A percentile compares a stretch with the other conserved stretches of the same genome.
These are phyloP conservation scores for Candida multigemmis DNA, from an alignment of 805 yeast genomes.

Conservation along the genomic window DNA sequence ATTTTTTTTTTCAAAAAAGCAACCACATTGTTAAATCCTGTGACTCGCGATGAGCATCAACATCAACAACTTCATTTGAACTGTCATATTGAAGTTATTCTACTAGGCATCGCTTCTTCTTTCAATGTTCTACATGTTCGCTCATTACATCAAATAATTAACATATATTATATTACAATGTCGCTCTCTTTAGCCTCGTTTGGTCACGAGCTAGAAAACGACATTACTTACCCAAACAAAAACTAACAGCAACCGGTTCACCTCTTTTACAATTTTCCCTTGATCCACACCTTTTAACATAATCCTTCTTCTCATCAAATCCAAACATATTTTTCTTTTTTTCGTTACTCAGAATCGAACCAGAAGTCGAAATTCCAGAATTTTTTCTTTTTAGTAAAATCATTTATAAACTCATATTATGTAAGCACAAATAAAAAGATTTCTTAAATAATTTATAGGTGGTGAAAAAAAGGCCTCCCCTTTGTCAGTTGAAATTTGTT, in stretches of 20 bases:
- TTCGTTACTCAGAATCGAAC: conserved; percentile 7
- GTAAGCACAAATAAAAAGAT: neutral
- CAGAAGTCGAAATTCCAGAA: conserved; percentile 14
- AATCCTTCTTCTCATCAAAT: conserved; percentile 39
- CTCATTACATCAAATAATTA: conserved; percentile 1
- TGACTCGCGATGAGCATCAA: neutral
- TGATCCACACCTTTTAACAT: conserved; percentile 28
- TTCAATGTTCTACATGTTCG: neutral
- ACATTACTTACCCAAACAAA: conserved; percentile 29
- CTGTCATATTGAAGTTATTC: conserved; percentile 1
- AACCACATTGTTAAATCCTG: too few relatives aligned
- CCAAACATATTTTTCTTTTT: conserved; percentile 21
- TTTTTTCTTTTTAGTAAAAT: conserved; percentile 13
- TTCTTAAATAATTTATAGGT: conserved; percentile 1
- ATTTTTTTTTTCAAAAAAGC: too few relatives aligned
- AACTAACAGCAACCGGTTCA: conserved; percentile 25
- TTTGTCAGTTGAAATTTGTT: too few relatives aligned
- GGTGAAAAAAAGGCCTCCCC: too few relatives aligned
- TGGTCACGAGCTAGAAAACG: neutral
- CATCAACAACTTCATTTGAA: neutral
- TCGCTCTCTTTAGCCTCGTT: conserved; percentile 1
- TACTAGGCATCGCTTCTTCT: neutral
- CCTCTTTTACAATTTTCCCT: conserved; percentile 12
- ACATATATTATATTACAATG: conserved; percentile 1
- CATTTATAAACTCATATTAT: conserved; percentile 7